These are phyloP conservation scores for Barnettozyma populi DNA, from an alignment of 805 yeast genomes.

Conservation along the genomic window DNA sequence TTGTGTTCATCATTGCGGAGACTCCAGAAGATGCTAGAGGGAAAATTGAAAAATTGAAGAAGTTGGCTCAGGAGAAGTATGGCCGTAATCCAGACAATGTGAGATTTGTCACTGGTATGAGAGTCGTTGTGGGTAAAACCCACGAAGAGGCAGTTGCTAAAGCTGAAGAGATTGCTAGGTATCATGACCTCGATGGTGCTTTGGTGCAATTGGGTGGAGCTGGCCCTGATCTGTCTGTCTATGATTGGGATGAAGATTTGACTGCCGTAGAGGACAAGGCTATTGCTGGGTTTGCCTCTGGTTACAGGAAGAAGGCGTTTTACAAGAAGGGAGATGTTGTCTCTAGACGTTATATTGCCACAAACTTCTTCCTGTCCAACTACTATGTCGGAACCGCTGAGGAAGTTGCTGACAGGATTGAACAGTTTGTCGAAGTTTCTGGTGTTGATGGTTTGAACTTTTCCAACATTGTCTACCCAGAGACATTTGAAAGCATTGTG, in stretches of 20 bases:
- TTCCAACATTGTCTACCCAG: slow-evolving; percentile 33
- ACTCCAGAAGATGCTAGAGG: slow-evolving; percentile 29
- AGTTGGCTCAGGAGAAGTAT: slow-evolving; percentile 30
- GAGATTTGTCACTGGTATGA: slow-evolving; percentile 35
- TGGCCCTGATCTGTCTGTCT: slow-evolving; percentile 36
- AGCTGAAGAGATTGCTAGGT: slow-evolving; percentile 28
- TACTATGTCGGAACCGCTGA: slow-evolving; percentile 29
- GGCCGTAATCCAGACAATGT: slow-evolving; percentile 36
- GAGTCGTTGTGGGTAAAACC: slow-evolving; percentile 36
- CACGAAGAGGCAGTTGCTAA: slow-evolving; percentile 38
- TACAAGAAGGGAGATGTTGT: slow-evolving; percentile 21
- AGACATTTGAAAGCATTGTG: slow-evolving; percentile 35
- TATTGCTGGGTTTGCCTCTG: slow-evolving; percentile 28
- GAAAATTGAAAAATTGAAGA: slow-evolving; percentile 30
- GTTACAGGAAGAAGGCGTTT: slow-evolving; percentile 21
- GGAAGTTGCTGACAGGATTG: slow-evolving; percentile 38
- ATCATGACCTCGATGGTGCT: slow-evolving; percentile 37
- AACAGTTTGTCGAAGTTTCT: slow-evolving; percentile 34
- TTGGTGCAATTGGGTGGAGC: slow-evolving; percentile 43
- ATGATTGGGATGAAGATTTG: slow-evolving; percentile 41
- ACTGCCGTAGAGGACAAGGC: slow-evolving; percentile 29
- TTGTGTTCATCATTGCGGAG: slow-evolving; percentile 32
- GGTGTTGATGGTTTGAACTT: slow-evolving; percentile 41
- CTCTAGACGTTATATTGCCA: slow-evolving; percentile 27
- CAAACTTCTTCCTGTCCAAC: slow-evolving; percentile 19